Evolutionary conservation across 2,329 filamentous ascomycete species (phyloP), one percentile per base, ranked within the genome.

Genomic region (Penicillium sp.): DNA sequence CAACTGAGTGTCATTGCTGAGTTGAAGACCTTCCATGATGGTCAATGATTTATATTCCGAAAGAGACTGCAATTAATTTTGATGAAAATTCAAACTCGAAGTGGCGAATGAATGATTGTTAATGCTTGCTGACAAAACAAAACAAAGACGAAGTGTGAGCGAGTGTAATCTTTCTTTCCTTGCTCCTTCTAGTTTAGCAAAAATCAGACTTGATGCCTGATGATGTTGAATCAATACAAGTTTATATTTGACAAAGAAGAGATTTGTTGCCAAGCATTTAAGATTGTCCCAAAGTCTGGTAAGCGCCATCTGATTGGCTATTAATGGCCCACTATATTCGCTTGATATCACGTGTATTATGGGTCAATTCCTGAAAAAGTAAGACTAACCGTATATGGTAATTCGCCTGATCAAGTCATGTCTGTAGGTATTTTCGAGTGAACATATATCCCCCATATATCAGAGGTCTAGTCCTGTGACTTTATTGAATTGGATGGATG

Each of bases 41-140:
- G 47, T 52, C 34, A 39, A 47, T 10, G 2, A 5, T 43, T 34
- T 34, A 22, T 48, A 44, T 53, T 39, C 53, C 38, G 26, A 45
- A 43, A 13, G 31, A 46, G 37, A 13, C 35, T 56, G 54, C 14
- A 35, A 38, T 54, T 31, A 50, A 54, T 45, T 42, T 42, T 20
- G 24, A 45, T 43, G 44, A 44, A 48, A 57, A 43, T 22, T 57
- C 37, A 43, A 48, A 53, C 32, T 51, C 16, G 3, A 35, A 24
- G 22, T 49, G 42, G 32, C 20, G 16, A 54, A 11, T 29, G 7
- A 43, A 47, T 24, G 11, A 26, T 8, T 44, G 58, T 96, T 83
- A 11, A 94, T 73, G 2, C 37, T 24, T 55, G 31, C 13, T 11
- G 24, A 44, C 16, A 24, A 31, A 18, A 26, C 38, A 20, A 34